Conservation (phyloP, 495 filamentous ascomycete species). For the Daldinia caldariorum region DNA sequence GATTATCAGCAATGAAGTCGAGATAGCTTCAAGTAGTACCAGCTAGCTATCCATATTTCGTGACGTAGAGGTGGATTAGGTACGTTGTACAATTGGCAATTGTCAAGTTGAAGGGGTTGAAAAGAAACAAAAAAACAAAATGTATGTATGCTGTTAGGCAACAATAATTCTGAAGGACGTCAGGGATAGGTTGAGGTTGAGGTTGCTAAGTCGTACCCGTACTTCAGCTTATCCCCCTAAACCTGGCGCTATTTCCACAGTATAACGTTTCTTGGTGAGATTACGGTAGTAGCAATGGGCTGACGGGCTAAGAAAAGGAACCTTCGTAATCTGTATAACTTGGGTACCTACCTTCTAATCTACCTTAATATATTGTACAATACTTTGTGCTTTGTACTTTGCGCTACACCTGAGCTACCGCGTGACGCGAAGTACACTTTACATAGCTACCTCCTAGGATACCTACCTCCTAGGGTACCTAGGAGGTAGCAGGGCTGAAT, state of each 20-base stretch:
- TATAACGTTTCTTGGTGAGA: constrained; percentile 16
- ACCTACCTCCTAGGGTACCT: too few species aligned
- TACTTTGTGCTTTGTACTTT: too few species aligned
- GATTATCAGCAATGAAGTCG: constrained; percentile 6
- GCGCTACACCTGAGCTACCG: neutral
- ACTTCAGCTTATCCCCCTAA: neutral
- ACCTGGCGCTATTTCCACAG: constrained; percentile 10
- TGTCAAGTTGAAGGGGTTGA: too few species aligned
- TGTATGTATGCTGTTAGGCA: too few species aligned
- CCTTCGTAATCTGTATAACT: too few species aligned
- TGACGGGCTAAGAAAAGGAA: constrained; percentile 16
- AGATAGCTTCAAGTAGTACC: constrained; percentile 5
- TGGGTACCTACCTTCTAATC: too few species aligned
- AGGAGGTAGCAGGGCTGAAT: neutral
- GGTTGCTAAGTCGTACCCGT: constrained; percentile 1
- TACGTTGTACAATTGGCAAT: too few species aligned
- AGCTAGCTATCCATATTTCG: constrained; percentile 34
- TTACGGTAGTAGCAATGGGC: constrained; percentile 23
- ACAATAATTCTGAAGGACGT: neutral
- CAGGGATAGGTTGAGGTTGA: constrained; percentile 21
- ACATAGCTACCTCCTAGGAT: too few species aligned
- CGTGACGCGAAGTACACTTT: constrained; percentile 13
- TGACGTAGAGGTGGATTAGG: neutral
- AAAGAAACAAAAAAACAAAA: too few species aligned
- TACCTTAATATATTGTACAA: too few species aligned